Evolutionary conservation across 2,329 filamentous ascomycete species (phyloP).

Genomic region (Ophiostoma quercus): DNA sequence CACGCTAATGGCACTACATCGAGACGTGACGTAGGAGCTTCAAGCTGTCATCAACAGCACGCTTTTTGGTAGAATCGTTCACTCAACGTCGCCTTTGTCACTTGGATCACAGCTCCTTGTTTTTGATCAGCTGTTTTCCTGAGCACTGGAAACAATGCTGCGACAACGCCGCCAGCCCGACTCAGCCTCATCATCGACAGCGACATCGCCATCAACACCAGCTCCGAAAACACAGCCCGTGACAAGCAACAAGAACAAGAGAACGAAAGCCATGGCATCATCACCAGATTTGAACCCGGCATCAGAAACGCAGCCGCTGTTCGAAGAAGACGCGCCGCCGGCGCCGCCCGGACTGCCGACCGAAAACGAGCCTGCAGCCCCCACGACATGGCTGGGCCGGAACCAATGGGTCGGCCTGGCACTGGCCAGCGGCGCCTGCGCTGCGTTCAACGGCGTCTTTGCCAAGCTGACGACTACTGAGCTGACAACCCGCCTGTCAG

Average conservation of each 20-base stretch:
- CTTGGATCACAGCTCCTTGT: too few species aligned
- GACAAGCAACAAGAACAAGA: not conserved
- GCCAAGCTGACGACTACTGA: constrained; percentile 68
- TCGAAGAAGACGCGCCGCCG: not conserved
- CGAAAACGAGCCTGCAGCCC: not conserved
- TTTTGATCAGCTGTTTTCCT: not conserved
- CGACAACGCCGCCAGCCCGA: constrained; percentile 18
- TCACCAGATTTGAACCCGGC: not conserved
- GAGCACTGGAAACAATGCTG: constrained; percentile 14
- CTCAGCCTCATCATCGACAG: not conserved
- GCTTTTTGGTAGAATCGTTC: not conserved
- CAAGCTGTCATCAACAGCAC: not conserved
- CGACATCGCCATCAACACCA: not conserved
- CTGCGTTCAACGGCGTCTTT: constrained; percentile 76
- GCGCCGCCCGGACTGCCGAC: not conserved
- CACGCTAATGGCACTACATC: not conserved
- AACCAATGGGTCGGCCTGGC: constrained; percentile 63
- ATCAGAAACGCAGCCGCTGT: not conserved
- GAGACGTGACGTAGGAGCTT: constrained; percentile 8
- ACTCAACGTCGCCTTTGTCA: not conserved
- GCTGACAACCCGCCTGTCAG: constrained; percentile 47
- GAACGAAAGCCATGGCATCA: not conserved
- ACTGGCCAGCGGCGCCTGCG: constrained; percentile 68
- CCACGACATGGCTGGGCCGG: constrained; percentile 29
- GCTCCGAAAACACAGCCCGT: not conserved